Conservation (phyloP, 2,329 filamentous ascomycete genomes). For the Trichoderma citrinoviride region DNA sequence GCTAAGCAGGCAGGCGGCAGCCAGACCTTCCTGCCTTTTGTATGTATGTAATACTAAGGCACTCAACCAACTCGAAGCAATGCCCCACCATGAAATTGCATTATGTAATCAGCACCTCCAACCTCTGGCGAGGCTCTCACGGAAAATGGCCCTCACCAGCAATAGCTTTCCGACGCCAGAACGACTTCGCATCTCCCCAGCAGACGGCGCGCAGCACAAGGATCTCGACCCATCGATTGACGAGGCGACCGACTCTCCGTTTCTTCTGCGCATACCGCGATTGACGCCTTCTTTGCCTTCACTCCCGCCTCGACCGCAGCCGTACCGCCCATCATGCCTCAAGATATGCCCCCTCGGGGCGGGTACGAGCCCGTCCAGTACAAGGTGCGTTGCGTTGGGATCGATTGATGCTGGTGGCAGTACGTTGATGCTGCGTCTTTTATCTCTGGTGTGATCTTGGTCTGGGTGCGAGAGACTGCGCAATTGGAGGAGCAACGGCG, state of each 20-base stretch:
- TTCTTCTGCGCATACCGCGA: slow-evolving; percentile 2
- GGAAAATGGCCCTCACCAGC: slow-evolving; percentile 17
- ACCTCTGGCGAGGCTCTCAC: slow-evolving; percentile 19
- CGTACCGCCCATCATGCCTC: slow-evolving; percentile 67
- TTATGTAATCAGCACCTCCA: slow-evolving; percentile 17
- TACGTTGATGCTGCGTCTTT: too few species aligned
- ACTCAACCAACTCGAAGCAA: not conserved
- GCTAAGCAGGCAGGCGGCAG: not conserved
- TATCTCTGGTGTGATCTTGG: not conserved
- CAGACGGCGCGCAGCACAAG: slow-evolving; percentile 17
- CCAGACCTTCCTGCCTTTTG: not conserved
- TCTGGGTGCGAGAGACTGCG: not conserved
- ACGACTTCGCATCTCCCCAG: not conserved
- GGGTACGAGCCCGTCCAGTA: slow-evolving; percentile 97
- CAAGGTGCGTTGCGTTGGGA: slow-evolving; percentile 61
- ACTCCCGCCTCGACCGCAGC: slow-evolving; percentile 23
- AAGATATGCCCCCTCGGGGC: slow-evolving; percentile 94
- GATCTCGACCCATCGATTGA: not conserved
- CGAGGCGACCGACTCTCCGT: slow-evolving; percentile 2
- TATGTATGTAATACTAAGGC: too few species aligned
- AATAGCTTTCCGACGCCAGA: slow-evolving; percentile 4
- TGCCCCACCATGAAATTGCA: slow-evolving; percentile 2
- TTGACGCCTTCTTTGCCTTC: not conserved
- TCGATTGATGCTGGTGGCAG: not conserved
- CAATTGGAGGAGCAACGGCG: not conserved